Conservation (phyloP, 1,284 basidiomycete genomes). For the Coniferiporia sulphurascens region DNA sequence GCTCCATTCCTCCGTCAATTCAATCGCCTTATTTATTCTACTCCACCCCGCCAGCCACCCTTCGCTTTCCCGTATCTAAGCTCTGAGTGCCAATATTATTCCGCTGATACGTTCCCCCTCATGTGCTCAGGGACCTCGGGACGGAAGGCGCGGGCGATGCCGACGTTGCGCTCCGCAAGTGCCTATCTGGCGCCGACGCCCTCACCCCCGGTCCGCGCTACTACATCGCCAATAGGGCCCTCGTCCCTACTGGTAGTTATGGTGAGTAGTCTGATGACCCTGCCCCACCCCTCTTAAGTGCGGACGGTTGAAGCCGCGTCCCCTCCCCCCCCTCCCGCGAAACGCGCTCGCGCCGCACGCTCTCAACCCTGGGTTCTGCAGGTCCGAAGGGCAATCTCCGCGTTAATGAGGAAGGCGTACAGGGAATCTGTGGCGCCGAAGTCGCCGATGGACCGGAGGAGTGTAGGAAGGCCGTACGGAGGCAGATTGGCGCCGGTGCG, state of each 20-base stretch:
- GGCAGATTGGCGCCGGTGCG: conserved; percentile 63
- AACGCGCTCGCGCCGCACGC: too few species aligned
- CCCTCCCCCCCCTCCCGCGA: too few species aligned
- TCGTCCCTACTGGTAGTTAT: conserved; percentile 59
- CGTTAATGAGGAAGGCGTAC: conserved; percentile 45
- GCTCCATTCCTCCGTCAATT: too few species aligned
- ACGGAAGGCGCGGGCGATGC: conserved; percentile 64
- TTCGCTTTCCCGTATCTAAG: too few species aligned
- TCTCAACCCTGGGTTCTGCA: too few species aligned
- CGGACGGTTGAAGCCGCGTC: too few species aligned
- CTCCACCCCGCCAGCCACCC: too few species aligned
- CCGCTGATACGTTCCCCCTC: too few species aligned
- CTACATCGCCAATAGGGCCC: conserved; percentile 56
- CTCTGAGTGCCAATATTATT: too few species aligned
- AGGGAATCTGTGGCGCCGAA: conserved; percentile 54
- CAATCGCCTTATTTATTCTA: too few species aligned
- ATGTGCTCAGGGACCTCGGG: conserved; percentile 48
- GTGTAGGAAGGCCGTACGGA: conserved; percentile 52
- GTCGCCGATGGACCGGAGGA: conserved; percentile 54
- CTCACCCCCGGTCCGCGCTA: conserved; percentile 60
- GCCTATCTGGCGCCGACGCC: conserved; percentile 45
- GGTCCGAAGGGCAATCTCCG: conserved; percentile 51
- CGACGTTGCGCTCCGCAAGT: conserved; percentile 55
- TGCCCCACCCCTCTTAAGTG: neutral
- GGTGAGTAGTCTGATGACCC: conserved; percentile 34